Evolutionary conservation across 345 rosid genomes (phyloP).

Genomic region (Anastatica hierochuntica): DNA sequence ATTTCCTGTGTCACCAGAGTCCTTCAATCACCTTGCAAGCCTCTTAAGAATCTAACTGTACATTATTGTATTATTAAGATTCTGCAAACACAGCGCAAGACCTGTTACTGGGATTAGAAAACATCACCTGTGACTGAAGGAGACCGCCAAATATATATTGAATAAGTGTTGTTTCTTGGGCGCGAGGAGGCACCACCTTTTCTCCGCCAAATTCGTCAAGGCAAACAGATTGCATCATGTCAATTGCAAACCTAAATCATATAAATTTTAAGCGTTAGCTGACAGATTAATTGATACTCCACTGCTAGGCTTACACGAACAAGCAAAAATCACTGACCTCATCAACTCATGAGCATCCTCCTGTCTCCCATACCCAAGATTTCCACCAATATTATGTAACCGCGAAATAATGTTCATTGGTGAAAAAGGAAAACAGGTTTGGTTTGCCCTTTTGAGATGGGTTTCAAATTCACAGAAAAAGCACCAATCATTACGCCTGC

Average conservation of each 20-base stretch:
- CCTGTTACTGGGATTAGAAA: no score
- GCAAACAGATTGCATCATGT: conserved; percentile 92
- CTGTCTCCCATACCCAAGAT: conserved; percentile 95
- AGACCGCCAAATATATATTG: conserved; percentile 96
- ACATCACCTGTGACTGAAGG: conserved; percentile 82
- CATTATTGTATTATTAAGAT: no score
- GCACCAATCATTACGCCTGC: conserved; percentile 85
- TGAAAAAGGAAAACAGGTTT: conserved; percentile 59
- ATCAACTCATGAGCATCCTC: conserved; percentile 99
- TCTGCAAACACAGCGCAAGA: no score
- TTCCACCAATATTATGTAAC: conserved; percentile 79
- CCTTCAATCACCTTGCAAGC: no score
- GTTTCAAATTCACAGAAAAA: conserved; percentile 77
- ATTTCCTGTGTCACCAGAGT: no score
- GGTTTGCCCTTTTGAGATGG: conserved; percentile 71
- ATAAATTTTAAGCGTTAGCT: no score
- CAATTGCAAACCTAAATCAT: conserved; percentile 88
- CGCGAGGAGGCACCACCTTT: conserved; percentile 55
- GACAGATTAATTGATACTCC: background rate
- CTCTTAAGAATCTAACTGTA: no score
- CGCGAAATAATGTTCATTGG: conserved; percentile 83
- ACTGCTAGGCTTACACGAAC: background rate
- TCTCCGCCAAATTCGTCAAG: conserved; percentile 96
- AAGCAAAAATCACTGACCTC: conserved; percentile 71
- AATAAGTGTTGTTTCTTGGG: conserved; percentile 84